Conservation (phyloP, 306 rosid species). For the Cicer bijugum region DNA sequence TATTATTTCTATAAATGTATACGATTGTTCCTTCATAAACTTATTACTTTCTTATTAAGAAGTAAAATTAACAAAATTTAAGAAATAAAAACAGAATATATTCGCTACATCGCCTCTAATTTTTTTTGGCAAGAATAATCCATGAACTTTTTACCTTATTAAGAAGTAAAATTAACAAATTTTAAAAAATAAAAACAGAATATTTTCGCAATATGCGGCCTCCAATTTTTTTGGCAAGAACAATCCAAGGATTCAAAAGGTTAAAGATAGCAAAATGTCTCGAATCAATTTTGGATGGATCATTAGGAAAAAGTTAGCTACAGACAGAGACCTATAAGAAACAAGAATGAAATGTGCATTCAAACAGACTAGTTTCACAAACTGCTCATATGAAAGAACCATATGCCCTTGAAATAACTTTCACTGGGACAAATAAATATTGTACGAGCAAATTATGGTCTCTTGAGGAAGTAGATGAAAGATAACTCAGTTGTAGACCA, state of each 20-base stretch:
- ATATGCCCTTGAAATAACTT: constrained; percentile 31
- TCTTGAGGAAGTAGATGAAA: constrained; percentile 23
- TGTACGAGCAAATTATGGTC: constrained; percentile 35
- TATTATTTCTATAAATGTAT: no score
- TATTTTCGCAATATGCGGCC: no score
- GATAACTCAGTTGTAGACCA: constrained; percentile 87
- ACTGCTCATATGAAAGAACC: constrained; percentile 27
- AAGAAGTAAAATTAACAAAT: no score
- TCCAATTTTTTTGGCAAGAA: background rate
- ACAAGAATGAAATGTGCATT: constrained; percentile 23
- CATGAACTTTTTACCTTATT: no score
- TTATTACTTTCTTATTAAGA: no score
- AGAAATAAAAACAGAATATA: no score
- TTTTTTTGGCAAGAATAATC: background rate
- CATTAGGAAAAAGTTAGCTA: constrained; percentile 32
- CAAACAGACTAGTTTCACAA: constrained; percentile 40
- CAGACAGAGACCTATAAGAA: constrained; percentile 31
- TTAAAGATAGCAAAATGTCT: background rate
- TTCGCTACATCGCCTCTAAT: no score
- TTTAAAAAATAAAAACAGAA: no score
- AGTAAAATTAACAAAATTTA: no score
- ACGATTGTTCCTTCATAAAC: no score
- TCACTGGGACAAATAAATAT: constrained; percentile 24
- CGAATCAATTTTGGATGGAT: constrained; percentile 10
- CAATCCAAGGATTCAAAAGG: background rate